A percentile compares a stretch with the other conserved stretches of the same genome.
Evolutionary conservation across 345 rosid genomes (phyloP).

Genomic region (Citrus glauca): DNA sequence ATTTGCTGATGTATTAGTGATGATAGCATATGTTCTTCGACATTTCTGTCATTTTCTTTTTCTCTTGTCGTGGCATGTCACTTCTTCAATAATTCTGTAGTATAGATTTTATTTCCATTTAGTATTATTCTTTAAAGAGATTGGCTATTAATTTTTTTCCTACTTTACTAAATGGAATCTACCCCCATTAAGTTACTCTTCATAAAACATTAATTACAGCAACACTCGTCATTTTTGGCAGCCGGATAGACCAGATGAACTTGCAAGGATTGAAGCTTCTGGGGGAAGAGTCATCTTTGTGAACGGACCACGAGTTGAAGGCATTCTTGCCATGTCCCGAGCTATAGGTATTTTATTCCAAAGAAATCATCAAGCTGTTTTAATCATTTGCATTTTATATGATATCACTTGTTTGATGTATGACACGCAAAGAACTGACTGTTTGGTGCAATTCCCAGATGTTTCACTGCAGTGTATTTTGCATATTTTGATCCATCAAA

Average conservation of each 20-base stretch:
- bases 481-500: neutral
- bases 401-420: neutral
- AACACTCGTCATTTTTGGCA: constrained; percentile 22
- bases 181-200: neutral
- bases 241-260: constrained; percentile 83
- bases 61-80: neutral
- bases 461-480: neutral
- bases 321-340: constrained; percentile 84
- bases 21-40: neutral
- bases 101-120: neutral
- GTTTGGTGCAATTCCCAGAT: neutral
- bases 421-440: neutral
- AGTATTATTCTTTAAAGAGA: neutral
- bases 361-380: neutral
- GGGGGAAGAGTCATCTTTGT: constrained; percentile 59
- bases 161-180: neutral
- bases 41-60: neutral
- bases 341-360: constrained; percentile 62
- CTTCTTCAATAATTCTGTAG: neutral
- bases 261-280: constrained; percentile 60
- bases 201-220: neutral
- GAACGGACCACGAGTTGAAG: constrained; percentile 75
- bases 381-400: neutral
- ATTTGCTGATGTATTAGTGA: neutral
- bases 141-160: neutral